Evolutionary conservation across 2,329 filamentous ascomycete species (phyloP).

Genomic region (Aspergillus fischeri): DNA sequence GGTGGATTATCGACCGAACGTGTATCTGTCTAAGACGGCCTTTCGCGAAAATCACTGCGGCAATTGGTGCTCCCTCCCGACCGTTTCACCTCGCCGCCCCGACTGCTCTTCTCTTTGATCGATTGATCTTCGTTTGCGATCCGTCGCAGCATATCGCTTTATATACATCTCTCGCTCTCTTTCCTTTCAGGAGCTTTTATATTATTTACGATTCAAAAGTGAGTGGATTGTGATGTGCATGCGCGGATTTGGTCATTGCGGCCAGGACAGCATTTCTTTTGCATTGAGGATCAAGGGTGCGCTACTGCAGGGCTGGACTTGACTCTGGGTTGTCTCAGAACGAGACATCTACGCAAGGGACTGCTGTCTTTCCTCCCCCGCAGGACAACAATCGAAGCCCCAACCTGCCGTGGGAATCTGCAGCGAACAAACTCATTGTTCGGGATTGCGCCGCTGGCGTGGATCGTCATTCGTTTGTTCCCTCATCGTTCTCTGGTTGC

Average conservation of each 20-base stretch:
- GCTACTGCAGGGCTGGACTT: constrained; percentile 8
- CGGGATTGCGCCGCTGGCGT: constrained; percentile 12
- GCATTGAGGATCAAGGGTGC: constrained; percentile 3
- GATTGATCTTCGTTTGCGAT: neutral
- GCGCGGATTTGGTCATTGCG: constrained; percentile 8
- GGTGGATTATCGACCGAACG: constrained; percentile 1
- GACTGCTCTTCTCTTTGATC: neutral
- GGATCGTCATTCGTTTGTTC: constrained; percentile 13
- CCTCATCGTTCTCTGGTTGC: constrained; percentile 10
- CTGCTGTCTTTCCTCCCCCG: constrained; percentile 6
- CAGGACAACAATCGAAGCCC: constrained; percentile 4
- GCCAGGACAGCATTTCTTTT: constrained; percentile 3
- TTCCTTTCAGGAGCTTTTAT: neutral
- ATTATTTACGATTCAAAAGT: neutral
- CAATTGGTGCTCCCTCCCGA: neutral
- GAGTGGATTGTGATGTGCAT: constrained; percentile 3
- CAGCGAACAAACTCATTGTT: constrained; percentile 33
- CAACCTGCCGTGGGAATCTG: constrained; percentile 16
- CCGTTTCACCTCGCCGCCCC: neutral
- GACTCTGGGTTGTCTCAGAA: constrained; percentile 11
- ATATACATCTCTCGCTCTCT: neutral
- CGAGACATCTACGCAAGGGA: constrained; percentile 8
- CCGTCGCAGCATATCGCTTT: neutral
- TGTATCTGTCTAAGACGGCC: neutral
- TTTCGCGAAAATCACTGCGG: neutral